Conservation (phyloP, 352 stramenopile species). For the Phytophthora europaea region DNA sequence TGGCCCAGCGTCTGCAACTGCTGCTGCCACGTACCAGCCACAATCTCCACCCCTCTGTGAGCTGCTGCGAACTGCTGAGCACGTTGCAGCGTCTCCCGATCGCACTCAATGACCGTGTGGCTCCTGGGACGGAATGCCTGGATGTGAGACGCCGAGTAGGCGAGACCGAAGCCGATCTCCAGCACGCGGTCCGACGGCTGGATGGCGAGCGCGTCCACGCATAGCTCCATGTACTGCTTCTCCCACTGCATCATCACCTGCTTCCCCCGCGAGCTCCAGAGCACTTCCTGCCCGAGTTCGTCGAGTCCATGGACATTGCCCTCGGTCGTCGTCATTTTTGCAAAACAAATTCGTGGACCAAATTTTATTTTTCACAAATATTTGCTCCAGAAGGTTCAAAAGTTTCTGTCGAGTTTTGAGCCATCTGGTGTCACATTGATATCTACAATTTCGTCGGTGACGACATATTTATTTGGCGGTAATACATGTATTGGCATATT, state of each 20-base stretch:
- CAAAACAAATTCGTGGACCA: background rate
- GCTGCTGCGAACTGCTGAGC: slow-evolving; percentile 58
- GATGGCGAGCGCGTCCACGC: slow-evolving; percentile 74
- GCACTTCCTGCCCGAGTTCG: slow-evolving; percentile 48
- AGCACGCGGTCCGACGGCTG: slow-evolving; percentile 62
- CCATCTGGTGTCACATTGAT: too few relatives aligned
- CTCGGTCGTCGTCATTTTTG: slow-evolving; percentile 39
- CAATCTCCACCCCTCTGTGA: slow-evolving; percentile 49
- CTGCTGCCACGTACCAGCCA: slow-evolving; percentile 79
- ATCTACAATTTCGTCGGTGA: too few relatives aligned
- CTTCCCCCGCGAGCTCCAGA: slow-evolving; percentile 78
- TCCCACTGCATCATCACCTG: slow-evolving; percentile 94
- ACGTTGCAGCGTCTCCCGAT: slow-evolving; percentile 59
- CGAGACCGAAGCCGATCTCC: slow-evolving; percentile 90
- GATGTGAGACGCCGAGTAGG: slow-evolving; percentile 82
- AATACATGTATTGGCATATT: too few relatives aligned
- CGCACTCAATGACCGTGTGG: slow-evolving; percentile 89
- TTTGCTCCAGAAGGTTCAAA: too few relatives aligned
- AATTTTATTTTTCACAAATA: background rate
- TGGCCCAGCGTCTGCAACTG: slow-evolving; percentile 54
- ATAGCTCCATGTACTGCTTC: slow-evolving; percentile 80
- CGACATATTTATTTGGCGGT: too few relatives aligned
- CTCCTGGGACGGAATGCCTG: slow-evolving; percentile 58
- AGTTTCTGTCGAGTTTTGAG: too few relatives aligned
- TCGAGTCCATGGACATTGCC: slow-evolving; percentile 63